phyloP scores from a whole-genome alignment of 2,329 filamentous ascomycete genomes.

The Fusarium longipes region DNA sequence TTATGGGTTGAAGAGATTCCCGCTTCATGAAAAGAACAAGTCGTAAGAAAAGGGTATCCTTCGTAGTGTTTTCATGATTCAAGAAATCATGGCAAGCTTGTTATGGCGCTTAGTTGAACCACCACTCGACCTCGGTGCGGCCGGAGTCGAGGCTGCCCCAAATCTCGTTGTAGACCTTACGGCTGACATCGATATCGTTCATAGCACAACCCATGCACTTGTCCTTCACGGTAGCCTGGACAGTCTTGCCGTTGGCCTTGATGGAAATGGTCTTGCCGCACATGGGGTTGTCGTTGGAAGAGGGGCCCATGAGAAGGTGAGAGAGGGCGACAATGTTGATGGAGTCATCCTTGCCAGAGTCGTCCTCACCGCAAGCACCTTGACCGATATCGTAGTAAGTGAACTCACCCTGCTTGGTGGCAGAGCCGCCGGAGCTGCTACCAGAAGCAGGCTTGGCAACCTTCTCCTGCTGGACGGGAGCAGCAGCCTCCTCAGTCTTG shows the following conservation, averaged over 20 bases:
- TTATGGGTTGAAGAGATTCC: conserved; percentile 36
- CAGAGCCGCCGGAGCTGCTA: conserved; percentile 28
- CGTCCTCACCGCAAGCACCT: conserved; percentile 73
- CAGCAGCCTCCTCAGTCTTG: conserved; percentile 31
- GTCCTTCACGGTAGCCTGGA: conserved; percentile 72
- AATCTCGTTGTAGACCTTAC: conserved; percentile 66
- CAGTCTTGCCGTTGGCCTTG: conserved; percentile 66
- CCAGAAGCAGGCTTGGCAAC: conserved; percentile 29
- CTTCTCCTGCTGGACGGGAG: conserved; percentile 31
- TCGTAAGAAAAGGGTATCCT: conserved; percentile 38
- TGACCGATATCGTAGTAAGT: conserved; percentile 80
- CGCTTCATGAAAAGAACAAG: conserved; percentile 41
- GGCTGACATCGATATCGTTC: conserved; percentile 69
- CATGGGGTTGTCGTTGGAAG: conserved; percentile 74
- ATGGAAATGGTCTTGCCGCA: conserved; percentile 78
- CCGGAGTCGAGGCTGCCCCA: conserved; percentile 59
- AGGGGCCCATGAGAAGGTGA: conserved; percentile 68
- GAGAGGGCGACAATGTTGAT: conserved; percentile 78
- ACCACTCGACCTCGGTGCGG: conserved; percentile 58
- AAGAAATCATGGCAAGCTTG: conserved; percentile 16
- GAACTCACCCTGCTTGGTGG: conserved; percentile 68
- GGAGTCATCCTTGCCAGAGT: conserved; percentile 63
- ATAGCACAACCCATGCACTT: conserved; percentile 77
- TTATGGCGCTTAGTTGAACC: conserved; percentile 53
- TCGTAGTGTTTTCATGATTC: conserved; percentile 21